Base-by-base conservation (phyloP, 2,329 filamentous ascomycete species). In the Tolypocladium nubicola region DNA sequence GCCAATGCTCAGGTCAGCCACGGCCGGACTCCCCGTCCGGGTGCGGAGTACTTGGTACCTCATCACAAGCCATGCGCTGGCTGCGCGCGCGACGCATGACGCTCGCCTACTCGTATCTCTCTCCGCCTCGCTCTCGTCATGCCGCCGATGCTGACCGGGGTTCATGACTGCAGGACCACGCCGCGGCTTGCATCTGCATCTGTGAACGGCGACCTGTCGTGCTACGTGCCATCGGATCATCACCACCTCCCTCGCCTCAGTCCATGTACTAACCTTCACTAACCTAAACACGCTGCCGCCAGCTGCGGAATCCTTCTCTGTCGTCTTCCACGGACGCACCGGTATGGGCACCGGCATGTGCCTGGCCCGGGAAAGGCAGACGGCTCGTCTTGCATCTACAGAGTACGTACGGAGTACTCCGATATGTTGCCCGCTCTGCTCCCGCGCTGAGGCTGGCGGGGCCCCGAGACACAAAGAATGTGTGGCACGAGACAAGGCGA, bases 401-500 rank as follows among this genome's bases (percentile, higher is more conserved):
- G 23, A 5, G 26, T 30, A 30, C 26, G 26, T 30, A 30, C 26
- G 23, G 23, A 26, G 26, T 30, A 30, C 26, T 30, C 26, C 26
- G 26, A 30, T 30, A 30, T 33, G 8, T 14, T 21, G 16, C 9
- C 47, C 11, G 19, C 19, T 19, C n/a, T 35, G 9, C 43, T 43
- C 53, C 30, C 10, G 53, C n/a, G 45, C 38, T 40, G 45, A n/a
- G 47, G 26, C 47, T 14, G 47, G 47, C 33, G 55, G 55, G 38
- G 26, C 55, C 37, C 35, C 47, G 26, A 33, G 33, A 39, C 23
- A 33, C 7, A 16, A 16, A 43, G 55, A 56, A 56, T 56, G 55
- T 56, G 55, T 43, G 54, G 47, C 55, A 50, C 47, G 35, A 56
- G 55, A 56, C 47, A 56, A 23, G 55, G 47, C 37, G 55, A 40